Base-by-base conservation (phyloP, 1,284 basidiomycete genomes). In the Leccinum huronense region DNA sequence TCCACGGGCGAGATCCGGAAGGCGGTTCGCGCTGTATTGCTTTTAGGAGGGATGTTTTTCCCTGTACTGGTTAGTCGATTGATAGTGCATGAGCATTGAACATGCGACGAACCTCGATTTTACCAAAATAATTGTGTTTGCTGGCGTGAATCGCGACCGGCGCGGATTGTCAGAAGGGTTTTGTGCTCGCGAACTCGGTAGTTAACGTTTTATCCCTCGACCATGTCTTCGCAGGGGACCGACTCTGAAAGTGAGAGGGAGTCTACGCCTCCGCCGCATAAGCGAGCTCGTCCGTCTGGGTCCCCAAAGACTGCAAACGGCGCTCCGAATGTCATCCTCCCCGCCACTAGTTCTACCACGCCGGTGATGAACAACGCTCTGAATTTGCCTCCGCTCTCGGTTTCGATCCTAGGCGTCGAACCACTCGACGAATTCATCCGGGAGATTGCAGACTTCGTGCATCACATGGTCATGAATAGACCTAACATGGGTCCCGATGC, bases 361-460 rank as follows among this genome's bases (percentile, higher is more conserved):
- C 65, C 71, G 34, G 62, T 55, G 31, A 74, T 76, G 75, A 65
- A 66, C 76, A 68, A 71, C 55, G 31, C 65, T 57, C 42, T 66
- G 33, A 68, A 62, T 61, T 68, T 87, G n/a, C 87, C 87, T 4
- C 88, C 89, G 3, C 83, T 97, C 34, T 93, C 93, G 27, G 85
- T 94, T 23, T 94, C 92, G 23, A 94, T 98, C 70, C 89, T 98
- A 55, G 94, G 93, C 63, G 88, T 96, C 58, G 93, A 96, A 72
- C 95, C 97, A 3, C 80, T 95, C 48, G 96, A 98, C 78, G 96
- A 98, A 74, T 96, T 98, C 75, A 94, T 95, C 66, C 86, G 86
- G 72, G 90, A 93, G 70, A 84, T 99, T 57, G 95, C 93, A 30
- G 94, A 98, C 76, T 99, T 95, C 78, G 82, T 98, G 30, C 85